Evolutionary conservation across 2,329 filamentous ascomycete species (phyloP).

Genomic region (Cladosporium phlei): DNA sequence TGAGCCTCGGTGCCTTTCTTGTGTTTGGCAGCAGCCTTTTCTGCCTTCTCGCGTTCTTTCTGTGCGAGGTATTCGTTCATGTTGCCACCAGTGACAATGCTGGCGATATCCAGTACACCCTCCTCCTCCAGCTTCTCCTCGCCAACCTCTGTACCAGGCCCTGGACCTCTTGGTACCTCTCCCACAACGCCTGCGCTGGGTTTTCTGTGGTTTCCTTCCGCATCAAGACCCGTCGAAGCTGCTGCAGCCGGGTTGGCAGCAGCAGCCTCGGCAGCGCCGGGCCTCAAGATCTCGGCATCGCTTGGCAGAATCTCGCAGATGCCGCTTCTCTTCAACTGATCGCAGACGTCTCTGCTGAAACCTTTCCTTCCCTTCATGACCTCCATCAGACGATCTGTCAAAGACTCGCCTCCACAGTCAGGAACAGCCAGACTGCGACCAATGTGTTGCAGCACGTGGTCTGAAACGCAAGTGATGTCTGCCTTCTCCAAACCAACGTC

Average conservation of each 20-base stretch:
- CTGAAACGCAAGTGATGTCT: slow-evolving; percentile 83
- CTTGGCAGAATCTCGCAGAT: slow-evolving; percentile 58
- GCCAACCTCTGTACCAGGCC: slow-evolving; percentile 51
- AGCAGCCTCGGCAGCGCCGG: slow-evolving; percentile 35
- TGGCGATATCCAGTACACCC: slow-evolving; percentile 77
- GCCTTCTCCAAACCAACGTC: slow-evolving; percentile 92
- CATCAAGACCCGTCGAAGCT: slow-evolving; percentile 51
- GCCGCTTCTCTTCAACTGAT: slow-evolving; percentile 59
- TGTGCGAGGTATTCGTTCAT: slow-evolving; percentile 77
- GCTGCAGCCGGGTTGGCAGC: slow-evolving; percentile 51
- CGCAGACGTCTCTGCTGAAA: slow-evolving; percentile 59
- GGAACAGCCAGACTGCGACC: slow-evolving; percentile 57
- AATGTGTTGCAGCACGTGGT: slow-evolving; percentile 70
- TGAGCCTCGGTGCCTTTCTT: slow-evolving; percentile 53
- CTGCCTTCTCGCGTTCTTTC: slow-evolving; percentile 73
- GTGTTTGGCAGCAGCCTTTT: slow-evolving; percentile 53
- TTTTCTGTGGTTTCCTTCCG: slow-evolving; percentile 40
- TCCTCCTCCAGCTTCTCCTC: slow-evolving; percentile 55
- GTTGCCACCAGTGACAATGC: slow-evolving; percentile 69
- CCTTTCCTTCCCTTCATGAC: slow-evolving; percentile 55
- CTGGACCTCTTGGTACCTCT: slow-evolving; percentile 49
- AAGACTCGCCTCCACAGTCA: slow-evolving; percentile 77
- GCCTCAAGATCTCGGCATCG: slow-evolving; percentile 50
- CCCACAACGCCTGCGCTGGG: slow-evolving; percentile 36
- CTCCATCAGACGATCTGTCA: slow-evolving; percentile 69